Base-by-base conservation (phyloP, 129 eudicot genomes). In the Kitagawia praeruptora region DNA sequence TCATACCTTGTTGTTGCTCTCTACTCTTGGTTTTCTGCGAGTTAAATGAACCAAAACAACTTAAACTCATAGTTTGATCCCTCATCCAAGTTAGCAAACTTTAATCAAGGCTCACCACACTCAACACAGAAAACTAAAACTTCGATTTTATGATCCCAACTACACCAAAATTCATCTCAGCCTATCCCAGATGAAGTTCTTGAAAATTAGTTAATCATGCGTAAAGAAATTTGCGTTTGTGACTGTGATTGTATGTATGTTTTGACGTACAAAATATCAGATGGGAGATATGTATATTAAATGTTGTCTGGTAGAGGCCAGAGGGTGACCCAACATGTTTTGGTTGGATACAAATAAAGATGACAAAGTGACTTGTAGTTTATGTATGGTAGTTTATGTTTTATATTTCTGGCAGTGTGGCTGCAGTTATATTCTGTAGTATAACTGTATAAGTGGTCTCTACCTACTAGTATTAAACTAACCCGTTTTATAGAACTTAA, bases 31-130 rank as follows among this genome's bases (percentile, higher is more conserved):
- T 18, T 84, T 79, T 88, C 80, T 91, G 83, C 27, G 88, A 86
- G 86, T 56, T 87, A 80, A 90, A 90, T 77, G 87, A 88, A 47
- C 90, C 95, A 73, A 82, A 90, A 70, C 95, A 87, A 77, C 58
- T 16, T 4, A 51, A 51, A 51, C 79, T 83, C 91, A 90, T 90
- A 14, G 61, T 70, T 67, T 77, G 39, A 19, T 45, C 80, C 56
- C n/a, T 16, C 58, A 4, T 51, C 4, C 4, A 46, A 51, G 3
- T 49, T 49, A 51, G 56, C 63, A 14, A 38, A 38, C 78, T 77
- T 51, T 74, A 74, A 49, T 66, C 80, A 42, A 69, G 6, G 18
- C 4, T 61, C 23, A 18, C 4, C 16, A 23, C 23, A 44, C 15
- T 41, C n/a, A 23, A 38, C 67, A 47, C 82, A 80, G 8, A 12